These are phyloP conservation scores for Podila epicladia DNA, from an alignment of 192 early-diverging fungal genomes.

Conservation along the genomic window DNA sequence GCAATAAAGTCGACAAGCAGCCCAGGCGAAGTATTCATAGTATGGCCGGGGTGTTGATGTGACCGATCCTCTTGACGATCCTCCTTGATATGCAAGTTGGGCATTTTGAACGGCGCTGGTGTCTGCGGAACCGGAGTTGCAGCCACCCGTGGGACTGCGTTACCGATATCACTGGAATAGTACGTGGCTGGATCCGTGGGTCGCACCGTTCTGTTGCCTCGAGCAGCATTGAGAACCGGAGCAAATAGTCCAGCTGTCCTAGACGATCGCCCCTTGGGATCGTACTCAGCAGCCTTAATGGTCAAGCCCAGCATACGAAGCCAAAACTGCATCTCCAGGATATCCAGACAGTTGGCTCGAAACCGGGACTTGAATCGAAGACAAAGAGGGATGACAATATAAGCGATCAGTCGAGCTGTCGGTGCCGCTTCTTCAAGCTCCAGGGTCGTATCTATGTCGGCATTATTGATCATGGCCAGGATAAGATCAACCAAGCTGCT, in stretches of 20 bases:
- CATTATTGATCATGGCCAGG: constrained; percentile 58
- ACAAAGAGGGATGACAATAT: constrained; percentile 61
- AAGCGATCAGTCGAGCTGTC: constrained; percentile 56
- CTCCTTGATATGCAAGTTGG: constrained; percentile 4
- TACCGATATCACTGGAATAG: constrained; percentile 8
- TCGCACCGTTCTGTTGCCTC: constrained; percentile 3
- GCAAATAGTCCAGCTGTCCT: constrained; percentile 28
- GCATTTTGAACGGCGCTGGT: neutral
- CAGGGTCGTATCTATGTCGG: constrained; percentile 52
- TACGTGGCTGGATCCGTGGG: constrained; percentile 7
- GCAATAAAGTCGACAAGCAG: constrained; percentile 62
- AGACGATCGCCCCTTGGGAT: constrained; percentile 19
- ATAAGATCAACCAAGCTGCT: constrained; percentile 59
- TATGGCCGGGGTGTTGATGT: neutral
- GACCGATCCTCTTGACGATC: constrained; percentile 3
- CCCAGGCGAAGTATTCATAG: constrained; percentile 36
- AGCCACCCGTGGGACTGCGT: neutral
- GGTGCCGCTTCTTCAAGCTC: constrained; percentile 56
- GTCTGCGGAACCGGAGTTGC: neutral
- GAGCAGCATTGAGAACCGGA: constrained; percentile 26
- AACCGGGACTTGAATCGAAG: constrained; percentile 54
- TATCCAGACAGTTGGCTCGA: constrained; percentile 28
- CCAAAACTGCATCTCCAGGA: constrained; percentile 46
- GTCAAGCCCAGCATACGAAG: constrained; percentile 38
- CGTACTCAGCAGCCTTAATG: constrained; percentile 39